Evolutionary conservation across 805 yeast genomes (phyloP), one percentile per base, ranked within the genome.

Genomic region (Starmerella bombicola): DNA sequence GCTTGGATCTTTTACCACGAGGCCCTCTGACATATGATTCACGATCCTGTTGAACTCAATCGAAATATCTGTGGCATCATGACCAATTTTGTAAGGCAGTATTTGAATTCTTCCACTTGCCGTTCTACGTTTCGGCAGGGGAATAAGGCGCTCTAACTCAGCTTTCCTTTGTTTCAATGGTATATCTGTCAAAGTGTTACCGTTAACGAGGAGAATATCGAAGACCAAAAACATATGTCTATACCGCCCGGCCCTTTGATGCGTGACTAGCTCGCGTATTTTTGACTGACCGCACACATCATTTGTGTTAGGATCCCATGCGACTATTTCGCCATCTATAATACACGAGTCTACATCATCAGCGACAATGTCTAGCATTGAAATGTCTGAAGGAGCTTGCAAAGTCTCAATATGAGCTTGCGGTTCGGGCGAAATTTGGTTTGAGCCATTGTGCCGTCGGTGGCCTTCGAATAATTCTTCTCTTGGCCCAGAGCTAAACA

Each of bases 281-380:
- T 80, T 70, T 0, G 93, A 93, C 63, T 83, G 83, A 0, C 95
- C 93, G 18, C 85, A 62, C 3, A 83, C 66, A 1, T 54, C 42
- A 66, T 60, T 34, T 59, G 64, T 39, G 1, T 41, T 42, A 0
- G 73, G 72, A 58, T 86, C 95, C 69, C 74, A 85, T 0, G 93
- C 83, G 2, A 88, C 76, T 88, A 88, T 82, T 59, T 88, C 98
- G 0, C 97, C 96, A 61, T 88, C 98, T 4, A 88, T 54, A 5
- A 80, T 67, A 18, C 69, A 61, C 30, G 49, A 58, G 7, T 55
- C 43, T 7, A 68, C 59, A 16, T 41, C 43, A 2, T 53, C 45
- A 22, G 38, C 40, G n/a, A 60, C 26, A n/a, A 42, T n/a, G 12
- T 42, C 46, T 4, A 5, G 5, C 38, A 42, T 21, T 3, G 0